Conservation (phyloP, 768 basidiomycete species). For the Suillus occidentalis region DNA sequence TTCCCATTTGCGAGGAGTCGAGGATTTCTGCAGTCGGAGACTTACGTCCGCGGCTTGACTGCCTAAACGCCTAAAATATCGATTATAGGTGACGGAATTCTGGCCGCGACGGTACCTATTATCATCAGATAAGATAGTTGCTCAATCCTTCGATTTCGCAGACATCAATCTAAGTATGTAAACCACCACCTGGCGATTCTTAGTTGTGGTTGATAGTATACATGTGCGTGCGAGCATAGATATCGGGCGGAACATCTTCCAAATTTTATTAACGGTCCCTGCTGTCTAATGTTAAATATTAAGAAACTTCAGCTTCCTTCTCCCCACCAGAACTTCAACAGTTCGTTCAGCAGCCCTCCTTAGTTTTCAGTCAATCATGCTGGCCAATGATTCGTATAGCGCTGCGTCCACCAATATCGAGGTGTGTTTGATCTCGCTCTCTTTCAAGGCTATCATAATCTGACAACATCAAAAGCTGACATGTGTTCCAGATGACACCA, state of each 20-base stretch:
- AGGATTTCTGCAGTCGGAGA: neutral
- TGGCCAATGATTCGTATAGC: constrained; percentile 25
- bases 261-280: neutral
- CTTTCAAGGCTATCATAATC: neutral
- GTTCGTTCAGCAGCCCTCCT: constrained; percentile 6
- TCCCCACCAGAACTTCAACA: constrained; percentile 14
- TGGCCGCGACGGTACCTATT: neutral
- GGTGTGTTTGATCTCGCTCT: constrained; percentile 10
- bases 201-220: neutral
- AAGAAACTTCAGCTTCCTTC: neutral
- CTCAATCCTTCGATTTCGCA: constrained; percentile 1
- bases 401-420: constrained; percentile 26
- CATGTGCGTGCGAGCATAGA: constrained; percentile 11
- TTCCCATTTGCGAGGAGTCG: constrained; percentile 1
- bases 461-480: constrained; percentile 24
- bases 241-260: constrained; percentile 8
- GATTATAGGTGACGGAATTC: neutral
- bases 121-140: constrained; percentile 13
- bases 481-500: constrained; percentile 28
- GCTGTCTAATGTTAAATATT: neutral
- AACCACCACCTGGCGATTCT: neutral
- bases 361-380: constrained; percentile 16
- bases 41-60: neutral
- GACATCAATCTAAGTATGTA: constrained; percentile 5
- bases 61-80: constrained; percentile 7